Conservation (phyloP, 1,139 yeast genomes). For the Suhomyces choctaworum region DNA sequence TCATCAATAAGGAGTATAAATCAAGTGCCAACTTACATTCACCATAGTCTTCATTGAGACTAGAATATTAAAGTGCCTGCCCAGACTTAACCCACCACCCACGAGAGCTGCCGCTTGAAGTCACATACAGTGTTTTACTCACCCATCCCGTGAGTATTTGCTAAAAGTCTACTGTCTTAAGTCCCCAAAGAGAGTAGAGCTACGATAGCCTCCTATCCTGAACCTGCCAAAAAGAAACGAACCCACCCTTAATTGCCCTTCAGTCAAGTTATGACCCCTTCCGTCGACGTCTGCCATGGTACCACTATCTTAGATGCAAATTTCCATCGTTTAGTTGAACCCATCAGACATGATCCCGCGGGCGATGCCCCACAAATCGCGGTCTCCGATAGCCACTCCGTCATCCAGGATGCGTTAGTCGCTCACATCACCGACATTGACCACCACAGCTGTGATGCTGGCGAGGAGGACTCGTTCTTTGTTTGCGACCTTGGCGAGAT, state of each 20-base stretch:
- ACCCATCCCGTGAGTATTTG: conserved; percentile 33
- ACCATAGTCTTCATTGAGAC: conserved; percentile 6
- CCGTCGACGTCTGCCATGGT: conserved; percentile 21
- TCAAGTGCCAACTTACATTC: conserved; percentile 4
- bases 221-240: not conserved
- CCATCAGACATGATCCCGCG: conserved; percentile 2
- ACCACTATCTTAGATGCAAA: conserved; percentile 13
- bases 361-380: not conserved
- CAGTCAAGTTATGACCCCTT: conserved; percentile 30
- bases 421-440: conserved; percentile 50
- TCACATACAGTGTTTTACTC: conserved; percentile 28
- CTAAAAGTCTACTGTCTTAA: conserved; percentile 14
- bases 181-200: conserved; percentile 17
- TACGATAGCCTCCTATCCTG: conserved; percentile 3
- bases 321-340: conserved; percentile 12
- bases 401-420: conserved; percentile 43
- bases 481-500: conserved; percentile 84
- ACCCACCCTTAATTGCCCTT: not conserved
- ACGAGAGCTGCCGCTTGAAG: conserved; percentile 58
- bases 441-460: conserved; percentile 64
- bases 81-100: conserved; percentile 11
- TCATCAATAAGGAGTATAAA: not conserved
- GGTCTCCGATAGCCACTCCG: not conserved
- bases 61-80: conserved; percentile 12
- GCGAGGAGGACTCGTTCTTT: conserved; percentile 84